Evolutionary conservation across 2,329 filamentous ascomycete genomes (phyloP).

Genomic region (Immersiporthe knoxdaviesiana): DNA sequence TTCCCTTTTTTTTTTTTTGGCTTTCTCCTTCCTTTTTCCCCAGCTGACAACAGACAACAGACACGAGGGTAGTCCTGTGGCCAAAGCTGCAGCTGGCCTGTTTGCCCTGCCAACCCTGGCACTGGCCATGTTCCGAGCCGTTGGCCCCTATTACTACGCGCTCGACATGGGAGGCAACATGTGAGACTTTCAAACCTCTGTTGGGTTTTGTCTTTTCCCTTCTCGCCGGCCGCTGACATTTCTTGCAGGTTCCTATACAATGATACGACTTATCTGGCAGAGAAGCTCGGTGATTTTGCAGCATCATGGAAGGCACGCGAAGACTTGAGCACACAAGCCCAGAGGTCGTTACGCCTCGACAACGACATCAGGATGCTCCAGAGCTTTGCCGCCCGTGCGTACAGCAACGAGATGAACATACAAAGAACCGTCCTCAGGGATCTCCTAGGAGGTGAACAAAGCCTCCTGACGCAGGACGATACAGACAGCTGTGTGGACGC

Average conservation of each 20-base stretch:
- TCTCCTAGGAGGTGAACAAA: constrained; percentile 62
- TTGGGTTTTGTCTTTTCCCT: no score
- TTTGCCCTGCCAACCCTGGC: constrained; percentile 73
- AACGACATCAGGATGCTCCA: constrained; percentile 63
- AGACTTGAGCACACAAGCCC: constrained; percentile 54
- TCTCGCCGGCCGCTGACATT: neutral
- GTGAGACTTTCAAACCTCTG: constrained; percentile 47
- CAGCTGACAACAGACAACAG: constrained; percentile 32
- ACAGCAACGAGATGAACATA: constrained; percentile 62
- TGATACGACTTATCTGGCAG: constrained; percentile 66
- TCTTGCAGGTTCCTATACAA: constrained; percentile 65
- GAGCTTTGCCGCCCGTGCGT: constrained; percentile 64
- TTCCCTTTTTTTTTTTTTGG: constrained; percentile 1
- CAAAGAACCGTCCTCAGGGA: constrained; percentile 66
- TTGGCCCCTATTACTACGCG: constrained; percentile 75
- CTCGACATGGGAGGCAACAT: constrained; percentile 65
- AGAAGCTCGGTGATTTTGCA: constrained; percentile 55
- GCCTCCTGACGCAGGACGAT: constrained; percentile 61
- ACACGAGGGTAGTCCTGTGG: constrained; percentile 59
- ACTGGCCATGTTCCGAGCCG: constrained; percentile 78
- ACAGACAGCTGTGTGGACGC: constrained; percentile 56
- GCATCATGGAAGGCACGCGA: constrained; percentile 56
- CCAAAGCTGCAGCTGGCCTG: constrained; percentile 68
- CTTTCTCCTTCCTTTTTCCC: neutral
- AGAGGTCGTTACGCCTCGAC: constrained; percentile 60